A percentile compares a stretch with the other conserved stretches of the same genome.
Conservation (phyloP, 2,329 filamentous ascomycete species). For the Fusarium chuoi region DNA sequence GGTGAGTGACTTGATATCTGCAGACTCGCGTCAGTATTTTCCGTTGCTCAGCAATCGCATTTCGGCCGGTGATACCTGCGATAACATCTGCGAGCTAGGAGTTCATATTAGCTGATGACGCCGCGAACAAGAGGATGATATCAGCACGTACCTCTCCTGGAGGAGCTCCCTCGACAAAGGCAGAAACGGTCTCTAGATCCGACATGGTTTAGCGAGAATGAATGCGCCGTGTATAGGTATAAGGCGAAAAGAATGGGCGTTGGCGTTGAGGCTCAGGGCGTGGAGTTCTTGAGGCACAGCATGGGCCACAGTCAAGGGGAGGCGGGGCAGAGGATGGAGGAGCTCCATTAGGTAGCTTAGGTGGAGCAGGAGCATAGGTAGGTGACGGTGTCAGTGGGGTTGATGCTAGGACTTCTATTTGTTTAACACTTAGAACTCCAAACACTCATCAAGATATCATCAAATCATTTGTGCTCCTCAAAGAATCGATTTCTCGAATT, state of each 20-base stretch:
- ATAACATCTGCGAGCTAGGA: conserved; percentile 85
- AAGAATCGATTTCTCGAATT: not conserved
- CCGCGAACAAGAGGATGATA: conserved; percentile 21
- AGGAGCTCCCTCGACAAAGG: conserved; percentile 93
- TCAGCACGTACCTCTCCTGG: conserved; percentile 84
- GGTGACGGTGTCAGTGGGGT: conserved; percentile 20
- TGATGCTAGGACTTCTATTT: not conserved
- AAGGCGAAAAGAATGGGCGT: conserved; percentile 11
- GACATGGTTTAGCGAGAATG: conserved; percentile 46
- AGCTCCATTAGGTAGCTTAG: conserved; percentile 25
- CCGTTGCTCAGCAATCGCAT: not conserved
- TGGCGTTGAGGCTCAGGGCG: conserved; percentile 35
- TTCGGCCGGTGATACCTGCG: conserved; percentile 68
- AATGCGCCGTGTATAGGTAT: conserved; percentile 15
- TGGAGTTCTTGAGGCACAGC: conserved; percentile 31
- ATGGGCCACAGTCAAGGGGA: conserved; percentile 31
- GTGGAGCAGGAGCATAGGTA: conserved; percentile 32
- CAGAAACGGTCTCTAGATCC: conserved; percentile 66
- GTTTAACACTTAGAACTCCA: not conserved
- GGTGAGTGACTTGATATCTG: conserved; percentile 91
- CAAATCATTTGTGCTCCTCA: not conserved
- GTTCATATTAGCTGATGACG: conserved; percentile 45
- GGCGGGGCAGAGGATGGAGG: conserved; percentile 38
- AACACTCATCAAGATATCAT: not conserved
- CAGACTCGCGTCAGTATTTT: conserved; percentile 34